Base-by-base conservation (phyloP, 495 filamentous ascomycete genomes). In the Tuber microsphaerosporum region DNA sequence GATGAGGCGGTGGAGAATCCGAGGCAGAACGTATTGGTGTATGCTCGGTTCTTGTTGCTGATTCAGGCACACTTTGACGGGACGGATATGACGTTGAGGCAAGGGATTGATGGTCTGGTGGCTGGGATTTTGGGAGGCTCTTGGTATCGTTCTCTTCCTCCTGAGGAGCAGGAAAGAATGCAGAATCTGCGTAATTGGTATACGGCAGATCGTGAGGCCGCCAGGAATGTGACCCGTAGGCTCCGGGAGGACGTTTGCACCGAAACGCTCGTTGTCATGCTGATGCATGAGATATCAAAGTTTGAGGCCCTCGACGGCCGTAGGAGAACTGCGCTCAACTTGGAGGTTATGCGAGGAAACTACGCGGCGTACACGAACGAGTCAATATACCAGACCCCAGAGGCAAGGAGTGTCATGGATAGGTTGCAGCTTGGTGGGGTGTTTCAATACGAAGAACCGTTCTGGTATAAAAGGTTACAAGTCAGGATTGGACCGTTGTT, bases 401-500 rank as follows among this genome's bases (percentile, higher is more conserved):
- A 65, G 1, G 70, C 78, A 34, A 72, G 34, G 68, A 61, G 37
- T 0, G 43, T 73, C 16, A 68, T 70, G 41, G n/a, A 44, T 7
- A 48, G 70, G 48, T 46, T 39, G 6, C 56, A 71, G 2, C 76
- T 79, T 42, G 76, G 41, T 34, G 61, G 43, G 37, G 26, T 79
- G 19, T 69, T 46, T n/a, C 26, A 65, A 8, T 79, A 79, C 43
- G 44, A 78, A 48, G 76, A 79, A 5, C 72, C 77, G 9, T 75
- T 75, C 43, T 79, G 77, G 77, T 79, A 75, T 17, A 79, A 79
- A 43, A 76, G 76, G 37, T 71, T 79, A 22, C 77, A 79, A 14
- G 73, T 79, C 20, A 76, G 71, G 26, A 65, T 79, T 37, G 77
- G 77, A 39, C 69, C 78, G 10, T 48, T 73, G 16, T 73, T 79